phyloP scores from a whole-genome alignment of 106 monocot species.

The Acorus gramineus region DNA sequence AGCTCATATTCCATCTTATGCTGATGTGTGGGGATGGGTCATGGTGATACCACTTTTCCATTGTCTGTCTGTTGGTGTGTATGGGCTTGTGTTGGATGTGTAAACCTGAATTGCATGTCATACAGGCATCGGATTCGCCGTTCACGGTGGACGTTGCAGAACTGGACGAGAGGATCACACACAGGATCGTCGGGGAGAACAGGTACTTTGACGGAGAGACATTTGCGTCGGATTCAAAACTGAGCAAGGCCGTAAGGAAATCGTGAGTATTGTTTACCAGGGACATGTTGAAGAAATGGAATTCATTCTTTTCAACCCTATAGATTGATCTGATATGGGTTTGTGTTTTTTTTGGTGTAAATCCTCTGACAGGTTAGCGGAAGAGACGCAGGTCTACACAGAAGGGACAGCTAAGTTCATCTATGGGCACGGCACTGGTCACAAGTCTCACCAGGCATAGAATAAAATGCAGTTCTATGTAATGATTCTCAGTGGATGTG shows the following conservation, averaged over 20 bases:
- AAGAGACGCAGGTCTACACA: constrained; percentile 49
- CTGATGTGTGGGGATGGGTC: constrained; percentile 51
- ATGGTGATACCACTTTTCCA: constrained; percentile 18
- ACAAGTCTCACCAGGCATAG: neutral
- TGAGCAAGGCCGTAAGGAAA: constrained; percentile 35
- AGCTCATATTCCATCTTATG: constrained; percentile 44
- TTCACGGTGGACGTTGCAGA: constrained; percentile 17
- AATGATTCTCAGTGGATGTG: too few species aligned
- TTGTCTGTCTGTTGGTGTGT: too few species aligned
- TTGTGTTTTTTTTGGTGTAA: neutral
- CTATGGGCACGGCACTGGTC: constrained; percentile 34
- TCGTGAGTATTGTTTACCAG: constrained; percentile 14
- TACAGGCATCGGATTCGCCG: constrained; percentile 39
- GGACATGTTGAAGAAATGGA: too few species aligned
- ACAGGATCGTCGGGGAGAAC: constrained; percentile 34
- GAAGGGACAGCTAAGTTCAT: constrained; percentile 46
- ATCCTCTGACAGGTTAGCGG: constrained; percentile 20
- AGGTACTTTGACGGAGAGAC: constrained; percentile 35
- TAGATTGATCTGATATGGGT: neutral
- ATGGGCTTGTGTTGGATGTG: too few species aligned
- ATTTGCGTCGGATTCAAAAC: constrained; percentile 21
- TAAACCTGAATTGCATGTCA: too few species aligned
- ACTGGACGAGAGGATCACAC: constrained; percentile 28
- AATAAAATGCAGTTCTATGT: too few species aligned
- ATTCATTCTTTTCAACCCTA: too few species aligned